phyloP scores from a whole-genome alignment of 2,329 filamentous ascomycete genomes.

The Allantophomopsis cytisporea region DNA sequence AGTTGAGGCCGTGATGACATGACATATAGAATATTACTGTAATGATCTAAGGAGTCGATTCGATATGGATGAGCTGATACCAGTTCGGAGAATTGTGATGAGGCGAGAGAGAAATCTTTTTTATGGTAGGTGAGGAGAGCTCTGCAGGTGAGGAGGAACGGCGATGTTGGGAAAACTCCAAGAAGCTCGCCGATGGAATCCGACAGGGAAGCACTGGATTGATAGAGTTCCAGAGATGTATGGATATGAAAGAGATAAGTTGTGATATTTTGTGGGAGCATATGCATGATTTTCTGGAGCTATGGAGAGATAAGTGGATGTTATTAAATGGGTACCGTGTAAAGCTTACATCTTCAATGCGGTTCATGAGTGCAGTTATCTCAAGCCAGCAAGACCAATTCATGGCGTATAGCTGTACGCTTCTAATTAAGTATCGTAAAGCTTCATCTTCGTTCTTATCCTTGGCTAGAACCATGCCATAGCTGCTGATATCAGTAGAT shows the following conservation, averaged over 20 bases:
- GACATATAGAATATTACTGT: constrained; percentile 95
- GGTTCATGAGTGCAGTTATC: constrained; percentile 66
- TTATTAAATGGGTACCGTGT: neutral
- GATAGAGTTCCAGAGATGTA: constrained; percentile 83
- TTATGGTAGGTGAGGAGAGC: constrained; percentile 83
- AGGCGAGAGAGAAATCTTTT: constrained; percentile 60
- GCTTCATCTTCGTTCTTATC: constrained; percentile 82
- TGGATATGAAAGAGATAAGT: constrained; percentile 90
- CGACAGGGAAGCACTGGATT: constrained; percentile 64
- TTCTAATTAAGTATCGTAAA: constrained; percentile 74
- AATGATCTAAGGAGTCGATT: constrained; percentile 85
- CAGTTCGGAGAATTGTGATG: constrained; percentile 61
- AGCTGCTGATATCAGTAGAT: constrained; percentile 28
- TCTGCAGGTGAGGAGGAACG: constrained; percentile 82
- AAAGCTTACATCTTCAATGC: constrained; percentile 62
- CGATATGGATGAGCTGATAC: constrained; percentile 63
- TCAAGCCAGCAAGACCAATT: constrained; percentile 98
- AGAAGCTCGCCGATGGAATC: constrained; percentile 66
- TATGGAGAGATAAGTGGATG: constrained; percentile 23
- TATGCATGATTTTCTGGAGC: constrained; percentile 57
- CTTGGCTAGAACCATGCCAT: constrained; percentile 80
- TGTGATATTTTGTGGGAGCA: constrained; percentile 80
- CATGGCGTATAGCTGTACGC: constrained; percentile 81
- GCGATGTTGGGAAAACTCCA: constrained; percentile 72
- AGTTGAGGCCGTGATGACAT: constrained; percentile 79